Evolutionary conservation across 805 yeast genomes (phyloP), one percentile per base, ranked within the genome.

Genomic region (Teunomyces panamensis): DNA sequence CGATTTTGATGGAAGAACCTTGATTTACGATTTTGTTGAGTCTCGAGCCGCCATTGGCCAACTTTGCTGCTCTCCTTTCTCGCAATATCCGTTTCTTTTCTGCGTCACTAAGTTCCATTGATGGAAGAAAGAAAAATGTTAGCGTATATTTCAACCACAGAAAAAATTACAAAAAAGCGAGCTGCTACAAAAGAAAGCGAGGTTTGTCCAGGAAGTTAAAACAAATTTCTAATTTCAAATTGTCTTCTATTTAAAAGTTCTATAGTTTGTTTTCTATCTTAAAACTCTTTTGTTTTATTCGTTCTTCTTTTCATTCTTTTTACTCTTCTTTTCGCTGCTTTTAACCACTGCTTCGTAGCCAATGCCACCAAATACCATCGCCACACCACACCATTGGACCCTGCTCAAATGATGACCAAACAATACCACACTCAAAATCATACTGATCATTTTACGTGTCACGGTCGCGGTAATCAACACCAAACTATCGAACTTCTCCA

Each of bases 401-500:
- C 47, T 6, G 29, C 69, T 73, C 54, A 94, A 76, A 4, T 64
- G 61, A 62, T 94, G 97, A n/a, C 94, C 92, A 67, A 89, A 92
- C 53, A 92, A 69, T 3, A 89, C 64, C 44, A 94, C 97, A 58
- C 96, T 87, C 45, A 92, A 67, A 30, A 90, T 76, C 98, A 94
- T 92, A 34, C 97, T 89, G 43, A 90, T 73, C 97, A 94, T 92
- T 61, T 94, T 94, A 57, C 99, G 78, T 1, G 99, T 92, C 8
- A 94, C 97, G 0, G 98, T 94, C 13, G 95, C 92, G 35, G 96
- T 92, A 27, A 92, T 90, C 46, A 94, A 73, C 0, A 87, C 79
- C 50, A 94, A 71, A 1, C 97, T 89, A 43, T 92, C 96, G 62
- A 88, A 94, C 49, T 80, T 77, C 56, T 89, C 94, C 41, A 94